phyloP scores from a whole-genome alignment of 805 yeast species.

The Starmerella vaccinii region DNA sequence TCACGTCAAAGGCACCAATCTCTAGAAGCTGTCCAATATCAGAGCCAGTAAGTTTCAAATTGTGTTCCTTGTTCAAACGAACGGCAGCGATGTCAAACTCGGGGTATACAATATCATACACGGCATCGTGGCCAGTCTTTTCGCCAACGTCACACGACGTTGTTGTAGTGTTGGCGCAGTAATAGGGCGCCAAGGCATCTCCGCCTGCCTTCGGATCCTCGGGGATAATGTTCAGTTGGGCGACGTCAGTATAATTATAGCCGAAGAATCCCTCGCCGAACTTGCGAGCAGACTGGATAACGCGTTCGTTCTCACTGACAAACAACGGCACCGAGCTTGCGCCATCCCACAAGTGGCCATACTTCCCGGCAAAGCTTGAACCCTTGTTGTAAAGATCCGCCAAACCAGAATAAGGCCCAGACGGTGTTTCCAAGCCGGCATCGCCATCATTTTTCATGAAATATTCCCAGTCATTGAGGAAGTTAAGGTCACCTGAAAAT shows the following conservation, averaged over 20 bases:
- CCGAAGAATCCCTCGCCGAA: conserved; percentile 55
- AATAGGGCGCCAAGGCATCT: conserved; percentile 48
- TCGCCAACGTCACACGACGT: conserved; percentile 16
- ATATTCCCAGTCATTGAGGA: conserved; percentile 24
- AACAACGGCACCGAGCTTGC: conserved; percentile 38
- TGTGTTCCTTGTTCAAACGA: conserved; percentile 31
- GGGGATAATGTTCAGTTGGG: conserved; percentile 36
- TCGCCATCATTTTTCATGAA: conserved; percentile 28
- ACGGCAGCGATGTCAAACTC: conserved; percentile 26
- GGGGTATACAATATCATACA: conserved; percentile 16
- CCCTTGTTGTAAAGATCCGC: conserved; percentile 40
- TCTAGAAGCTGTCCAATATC: conserved; percentile 38
- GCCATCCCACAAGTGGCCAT: conserved; percentile 35
- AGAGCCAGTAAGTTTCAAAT: conserved; percentile 33
- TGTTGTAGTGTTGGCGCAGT: conserved; percentile 34
- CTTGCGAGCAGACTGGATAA: conserved; percentile 43
- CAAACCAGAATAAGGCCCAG: conserved; percentile 39
- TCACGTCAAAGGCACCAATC: conserved; percentile 44
- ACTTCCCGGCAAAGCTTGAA: conserved; percentile 36
- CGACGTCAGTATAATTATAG: conserved; percentile 33
- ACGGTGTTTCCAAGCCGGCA: conserved; percentile 36
- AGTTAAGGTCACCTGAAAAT: conserved; percentile 20
- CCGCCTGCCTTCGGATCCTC: conserved; percentile 45
- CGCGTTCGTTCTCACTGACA: conserved; percentile 23
- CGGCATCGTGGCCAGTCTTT: neutral